Evolutionary conservation across 495 filamentous ascomycete species (phyloP).

Genomic region (Penicillium simplicissimum): DNA sequence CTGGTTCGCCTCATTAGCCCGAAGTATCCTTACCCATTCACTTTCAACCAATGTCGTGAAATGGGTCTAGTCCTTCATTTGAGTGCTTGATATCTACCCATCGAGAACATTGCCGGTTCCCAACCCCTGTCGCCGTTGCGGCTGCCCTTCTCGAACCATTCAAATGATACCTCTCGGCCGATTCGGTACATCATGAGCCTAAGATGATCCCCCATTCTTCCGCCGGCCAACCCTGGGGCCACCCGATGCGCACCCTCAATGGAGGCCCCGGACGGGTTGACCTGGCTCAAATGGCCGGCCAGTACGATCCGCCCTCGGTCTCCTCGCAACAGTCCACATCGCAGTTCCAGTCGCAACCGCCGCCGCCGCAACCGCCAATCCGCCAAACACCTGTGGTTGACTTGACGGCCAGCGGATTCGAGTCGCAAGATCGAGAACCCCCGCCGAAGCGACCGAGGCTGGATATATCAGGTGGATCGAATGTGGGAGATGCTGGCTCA

Average conservation of each 20-base stretch:
- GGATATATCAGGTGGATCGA: constrained; percentile 33
- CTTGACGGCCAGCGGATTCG: constrained; percentile 34
- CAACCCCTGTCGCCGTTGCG: neutral
- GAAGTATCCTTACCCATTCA: neutral
- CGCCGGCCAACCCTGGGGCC: constrained; percentile 47
- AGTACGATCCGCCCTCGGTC: constrained; percentile 32
- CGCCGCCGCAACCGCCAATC: constrained; percentile 22
- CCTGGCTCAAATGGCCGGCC: constrained; percentile 26
- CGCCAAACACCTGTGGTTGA: constrained; percentile 43
- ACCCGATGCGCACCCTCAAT: constrained; percentile 41
- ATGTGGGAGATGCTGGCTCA: constrained; percentile 24
- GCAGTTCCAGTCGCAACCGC: constrained; percentile 3
- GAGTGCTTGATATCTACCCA: neutral
- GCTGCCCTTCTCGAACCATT: constrained; percentile 8
- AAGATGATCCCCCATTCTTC: constrained; percentile 52
- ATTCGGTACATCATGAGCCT: constrained; percentile 44
- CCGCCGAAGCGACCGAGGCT: constrained; percentile 43
- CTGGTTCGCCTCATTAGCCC: constrained; percentile 1
- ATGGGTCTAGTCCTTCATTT: neutral
- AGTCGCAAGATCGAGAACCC: constrained; percentile 42
- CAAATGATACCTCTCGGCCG: constrained; percentile 16
- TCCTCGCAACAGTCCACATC: constrained; percentile 26
- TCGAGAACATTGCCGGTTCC: neutral
- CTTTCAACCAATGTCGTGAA: neutral
- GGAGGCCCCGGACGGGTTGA: constrained; percentile 38